phyloP scores from a whole-genome alignment of 163 green algal genomes.

The Chlamydomonas reinhardtii region DNA sequence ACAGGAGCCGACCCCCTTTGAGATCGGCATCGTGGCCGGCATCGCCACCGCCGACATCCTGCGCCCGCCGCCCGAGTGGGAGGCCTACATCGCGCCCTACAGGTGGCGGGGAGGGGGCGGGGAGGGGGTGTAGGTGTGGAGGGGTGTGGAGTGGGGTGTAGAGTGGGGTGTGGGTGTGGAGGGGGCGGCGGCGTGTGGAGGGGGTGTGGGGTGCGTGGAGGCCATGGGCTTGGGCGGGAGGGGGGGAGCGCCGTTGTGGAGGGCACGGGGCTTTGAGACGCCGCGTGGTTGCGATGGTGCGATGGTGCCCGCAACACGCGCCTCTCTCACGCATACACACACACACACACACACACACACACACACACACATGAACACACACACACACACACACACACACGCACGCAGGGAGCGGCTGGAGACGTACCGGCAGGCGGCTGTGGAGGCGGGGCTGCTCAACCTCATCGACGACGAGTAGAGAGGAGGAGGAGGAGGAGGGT shows the following conservation, averaged over 20 bases:
- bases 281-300: no score
- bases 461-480: slow-evolving; percentile 7
- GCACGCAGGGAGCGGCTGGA: slow-evolving; percentile 30
- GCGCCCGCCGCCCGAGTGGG: slow-evolving; percentile 51
- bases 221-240: neutral
- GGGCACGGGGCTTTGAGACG: no score
- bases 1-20: slow-evolving; percentile 51
- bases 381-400: no score
- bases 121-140: neutral
- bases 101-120: neutral
- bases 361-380: no score
- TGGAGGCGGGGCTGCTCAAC: slow-evolving; percentile 39
- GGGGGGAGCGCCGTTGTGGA: no score
- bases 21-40: slow-evolving; percentile 54
- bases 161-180: neutral
- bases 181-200: neutral
- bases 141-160: neutral
- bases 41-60: slow-evolving; percentile 46
- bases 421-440: slow-evolving; percentile 16
- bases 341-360: no score
- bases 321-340: no score
- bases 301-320: no score
- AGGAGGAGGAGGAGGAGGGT: no score
- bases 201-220: no score
- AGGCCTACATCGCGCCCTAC: slow-evolving; percentile 58